phyloP scores from a whole-genome alignment of 768 basidiomycete species.

The Aureoboletus auriporus region DNA sequence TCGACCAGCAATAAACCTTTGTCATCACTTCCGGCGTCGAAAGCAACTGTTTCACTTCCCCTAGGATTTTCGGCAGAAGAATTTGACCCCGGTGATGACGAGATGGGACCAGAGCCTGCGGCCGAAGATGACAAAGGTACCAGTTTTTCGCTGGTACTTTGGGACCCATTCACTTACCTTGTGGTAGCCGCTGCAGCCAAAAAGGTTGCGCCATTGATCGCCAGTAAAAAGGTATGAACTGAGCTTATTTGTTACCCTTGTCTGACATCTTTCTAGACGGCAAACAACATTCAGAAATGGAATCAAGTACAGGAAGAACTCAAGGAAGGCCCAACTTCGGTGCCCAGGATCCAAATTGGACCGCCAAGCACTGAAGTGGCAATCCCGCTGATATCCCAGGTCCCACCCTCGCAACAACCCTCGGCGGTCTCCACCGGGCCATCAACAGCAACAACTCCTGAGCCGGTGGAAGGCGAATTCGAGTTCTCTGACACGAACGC shows the following conservation, averaged over 20 bases:
- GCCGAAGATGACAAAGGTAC: slow-evolving; percentile 46
- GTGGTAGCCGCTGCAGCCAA: slow-evolving; percentile 46
- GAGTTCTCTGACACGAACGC: slow-evolving; percentile 77
- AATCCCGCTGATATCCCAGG: slow-evolving; percentile 6
- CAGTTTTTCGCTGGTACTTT: not conserved
- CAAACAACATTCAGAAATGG: slow-evolving; percentile 94
- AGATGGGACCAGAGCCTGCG: slow-evolving; percentile 39
- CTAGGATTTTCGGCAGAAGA: slow-evolving; percentile 73
- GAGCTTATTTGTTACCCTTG: not conserved
- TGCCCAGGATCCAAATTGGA: slow-evolving; percentile 13
- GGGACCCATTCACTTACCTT: slow-evolving; percentile 8
- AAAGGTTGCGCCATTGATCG: slow-evolving; percentile 77
- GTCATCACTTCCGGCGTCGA: slow-evolving; percentile 23
- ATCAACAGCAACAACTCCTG: slow-evolving; percentile 33
- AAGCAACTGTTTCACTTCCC: slow-evolving; percentile 38
- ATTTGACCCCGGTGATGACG: slow-evolving; percentile 36
- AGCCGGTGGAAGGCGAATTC: slow-evolving; percentile 56
- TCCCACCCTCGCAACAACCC: slow-evolving; percentile 11
- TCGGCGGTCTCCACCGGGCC: slow-evolving; percentile 14
- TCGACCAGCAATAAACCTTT: slow-evolving; percentile 15
- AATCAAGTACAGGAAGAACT: slow-evolving; percentile 93
- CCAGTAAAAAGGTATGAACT: slow-evolving; percentile 72
- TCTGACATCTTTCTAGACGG: slow-evolving; percentile 51
- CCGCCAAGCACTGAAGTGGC: slow-evolving; percentile 8
- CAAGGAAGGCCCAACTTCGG: slow-evolving; percentile 38